Conservation (phyloP, 2,329 filamentous ascomycete genomes). For the Niveomyces coronatus region DNA sequence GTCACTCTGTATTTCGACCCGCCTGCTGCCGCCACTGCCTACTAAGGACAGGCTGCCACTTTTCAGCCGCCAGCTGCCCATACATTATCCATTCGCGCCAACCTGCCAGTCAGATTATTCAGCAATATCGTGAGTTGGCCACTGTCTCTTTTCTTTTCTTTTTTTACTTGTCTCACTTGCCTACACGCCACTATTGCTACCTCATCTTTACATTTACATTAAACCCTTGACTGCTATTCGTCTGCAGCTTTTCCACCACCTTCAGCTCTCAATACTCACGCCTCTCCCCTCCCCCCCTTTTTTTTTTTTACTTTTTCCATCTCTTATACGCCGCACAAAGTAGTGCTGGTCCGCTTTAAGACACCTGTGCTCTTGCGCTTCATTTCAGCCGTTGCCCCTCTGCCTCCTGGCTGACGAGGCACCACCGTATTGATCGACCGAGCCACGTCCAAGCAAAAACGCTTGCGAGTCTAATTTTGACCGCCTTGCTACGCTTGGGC, state of each 20-base stretch:
- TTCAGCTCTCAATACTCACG: too few relatives aligned
- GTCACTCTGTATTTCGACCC: not conserved
- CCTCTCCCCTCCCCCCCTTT: not conserved
- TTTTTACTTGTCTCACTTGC: not conserved
- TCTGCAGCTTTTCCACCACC: too few relatives aligned
- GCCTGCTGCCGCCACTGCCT: not conserved
- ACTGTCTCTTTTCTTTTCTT: not conserved
- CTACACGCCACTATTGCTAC: too few relatives aligned
- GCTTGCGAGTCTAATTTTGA: too few relatives aligned
- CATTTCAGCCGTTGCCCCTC: too few relatives aligned
- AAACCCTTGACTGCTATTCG: too few relatives aligned
- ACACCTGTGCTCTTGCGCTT: too few relatives aligned
- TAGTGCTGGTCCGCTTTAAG: conserved; percentile 6
- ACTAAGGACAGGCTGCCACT: not conserved
- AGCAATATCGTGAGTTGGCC: not conserved
- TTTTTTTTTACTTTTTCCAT: conserved; percentile 3
- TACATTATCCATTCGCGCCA: not conserved
- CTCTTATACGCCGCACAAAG: conserved; percentile 4
- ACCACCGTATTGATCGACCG: not conserved
- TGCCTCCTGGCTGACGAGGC: conserved; percentile 1
- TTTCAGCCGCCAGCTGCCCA: not conserved
- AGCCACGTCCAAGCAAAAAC: conserved; percentile 13
- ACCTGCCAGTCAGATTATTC: not conserved
- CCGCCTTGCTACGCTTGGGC: not conserved
- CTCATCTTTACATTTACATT: too few relatives aligned